Conservation (phyloP, 2,329 filamentous ascomycete genomes). For the Fusarium udum region DNA sequence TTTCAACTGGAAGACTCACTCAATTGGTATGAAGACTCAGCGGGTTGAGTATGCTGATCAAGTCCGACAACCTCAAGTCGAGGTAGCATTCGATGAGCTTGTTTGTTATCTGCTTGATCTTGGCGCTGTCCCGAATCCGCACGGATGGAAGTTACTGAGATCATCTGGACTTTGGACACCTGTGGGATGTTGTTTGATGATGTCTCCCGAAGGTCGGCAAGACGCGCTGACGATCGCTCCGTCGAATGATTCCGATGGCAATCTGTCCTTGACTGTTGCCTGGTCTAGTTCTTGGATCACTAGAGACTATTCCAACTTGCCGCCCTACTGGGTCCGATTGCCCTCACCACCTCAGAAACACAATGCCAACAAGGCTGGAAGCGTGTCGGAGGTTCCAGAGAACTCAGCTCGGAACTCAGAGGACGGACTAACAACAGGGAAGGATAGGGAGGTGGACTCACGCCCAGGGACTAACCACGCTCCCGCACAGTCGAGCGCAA, state of each 20-base stretch:
- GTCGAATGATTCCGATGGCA: slow-evolving; percentile 68
- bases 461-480: slow-evolving; percentile 44
- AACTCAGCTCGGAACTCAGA: background rate
- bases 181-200: slow-evolving; percentile 65
- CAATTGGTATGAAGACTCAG: slow-evolving; percentile 69
- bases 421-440: background rate
- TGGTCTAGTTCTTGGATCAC: slow-evolving; percentile 66
- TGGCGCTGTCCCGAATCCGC: slow-evolving; percentile 67
- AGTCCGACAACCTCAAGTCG: slow-evolving; percentile 62
- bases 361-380: background rate
- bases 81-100: slow-evolving; percentile 66
- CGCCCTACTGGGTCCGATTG: slow-evolving; percentile 68
- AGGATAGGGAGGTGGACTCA: slow-evolving; percentile 34
- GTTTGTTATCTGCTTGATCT: slow-evolving; percentile 70
- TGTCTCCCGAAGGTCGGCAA: slow-evolving; percentile 59
- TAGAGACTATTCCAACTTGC: slow-evolving; percentile 61
- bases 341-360: slow-evolving; percentile 45
- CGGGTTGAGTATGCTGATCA: slow-evolving; percentile 70
- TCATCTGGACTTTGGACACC: slow-evolving; percentile 70
- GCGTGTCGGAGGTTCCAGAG: background rate
- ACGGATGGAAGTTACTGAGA: slow-evolving; percentile 66
- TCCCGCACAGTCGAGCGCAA: slow-evolving; percentile 44
- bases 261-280: slow-evolving; percentile 65
- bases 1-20: slow-evolving; percentile 72
- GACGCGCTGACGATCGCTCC: slow-evolving; percentile 63